These are phyloP conservation scores for Neopestalotiopsis sp. DNA, from an alignment of 2,329 filamentous ascomycete genomes.

Conservation along the genomic window DNA sequence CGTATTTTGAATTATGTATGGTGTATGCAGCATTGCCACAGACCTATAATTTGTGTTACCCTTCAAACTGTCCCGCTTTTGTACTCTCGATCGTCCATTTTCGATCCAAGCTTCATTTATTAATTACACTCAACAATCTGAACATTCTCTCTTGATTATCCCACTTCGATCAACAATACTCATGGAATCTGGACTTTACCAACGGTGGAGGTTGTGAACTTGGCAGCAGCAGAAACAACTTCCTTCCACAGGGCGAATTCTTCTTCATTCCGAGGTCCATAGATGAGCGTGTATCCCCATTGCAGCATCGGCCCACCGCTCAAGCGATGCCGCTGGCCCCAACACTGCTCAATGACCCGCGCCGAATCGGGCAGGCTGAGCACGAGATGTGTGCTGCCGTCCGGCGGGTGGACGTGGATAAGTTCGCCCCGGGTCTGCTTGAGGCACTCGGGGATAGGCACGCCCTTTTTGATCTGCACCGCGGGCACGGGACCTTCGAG, in stretches of 20 bases:
- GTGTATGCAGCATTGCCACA: no score
- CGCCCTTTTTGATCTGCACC: conserved; percentile 22
- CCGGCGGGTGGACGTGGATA: conserved; percentile 20
- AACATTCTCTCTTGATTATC: no score
- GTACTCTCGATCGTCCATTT: neutral
- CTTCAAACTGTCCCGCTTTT: no score
- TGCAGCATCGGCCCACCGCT: conserved; percentile 19
- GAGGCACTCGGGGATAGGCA: conserved; percentile 16
- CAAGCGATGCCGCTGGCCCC: conserved; percentile 21
- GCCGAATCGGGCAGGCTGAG: conserved; percentile 20
- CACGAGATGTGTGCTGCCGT: conserved; percentile 22
- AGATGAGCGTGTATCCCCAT: conserved; percentile 28
- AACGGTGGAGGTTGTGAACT: conserved; percentile 21
- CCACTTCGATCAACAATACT: no score
- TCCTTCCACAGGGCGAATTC: conserved; percentile 27
- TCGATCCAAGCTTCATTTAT: neutral
- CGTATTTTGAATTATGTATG: no score
- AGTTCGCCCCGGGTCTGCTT: conserved; percentile 21
- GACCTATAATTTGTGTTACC: no score
- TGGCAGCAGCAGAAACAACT: conserved; percentile 22
- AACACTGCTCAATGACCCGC: conserved; percentile 19
- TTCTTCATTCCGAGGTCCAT: conserved; percentile 24
- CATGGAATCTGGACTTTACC: neutral
- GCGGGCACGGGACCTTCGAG: conserved; percentile 27
- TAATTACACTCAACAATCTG: no score